Base-by-base conservation (phyloP, 129 eudicot genomes). In the Centella asiatica region DNA sequence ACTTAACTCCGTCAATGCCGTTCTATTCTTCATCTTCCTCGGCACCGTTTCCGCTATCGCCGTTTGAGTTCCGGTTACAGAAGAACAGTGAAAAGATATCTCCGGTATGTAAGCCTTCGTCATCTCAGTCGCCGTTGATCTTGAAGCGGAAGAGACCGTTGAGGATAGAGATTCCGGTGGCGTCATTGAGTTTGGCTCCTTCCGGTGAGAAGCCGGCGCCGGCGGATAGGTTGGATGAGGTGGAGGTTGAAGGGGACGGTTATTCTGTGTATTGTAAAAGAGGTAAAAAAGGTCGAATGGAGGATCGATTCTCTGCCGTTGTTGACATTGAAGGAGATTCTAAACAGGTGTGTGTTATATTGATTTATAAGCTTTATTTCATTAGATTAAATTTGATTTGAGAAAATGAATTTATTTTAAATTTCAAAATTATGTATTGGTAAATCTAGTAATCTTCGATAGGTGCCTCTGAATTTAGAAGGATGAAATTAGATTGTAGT, bases 101-200 rank as follows among this genome's bases (percentile, higher is more conserved):
- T 36, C 42, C 62, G 47, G 67, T 63, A 37, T 55, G 69, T 10
- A 55, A 33, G 20, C 18, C 76, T 15, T 45, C 63, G 25, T 55
- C 72, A 15, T 42, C 59, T n/a, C 23, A 74, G 6, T 24, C 79
- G 59, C 15, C 78, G 26, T 13, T 70, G 48, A 40, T 69, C 33
- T 65, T 67, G 67, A 85, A 90, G 81, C 79, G 97, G 81, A 86
- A 86, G 72, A 76, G 97, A 49, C 89, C 93, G 26, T 70, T 76
- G 51, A 80, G 69, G 76, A 85, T 89, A 47, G 73, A 73, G 60
- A 76, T 89, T 75, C 95, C 95, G 37, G 39, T 63, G 31, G 74
- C 75, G 51, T 54, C 69, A 32, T 22, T 75, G 52, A 74, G 70
- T 39, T 64, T 76, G 39, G 71, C 44, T 26, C 23, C 34, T 61